Evolutionary conservation across 2,329 filamentous ascomycete species (phyloP), one percentile per base, ranked within the genome.

Genomic region (Diaporthe destruens): DNA sequence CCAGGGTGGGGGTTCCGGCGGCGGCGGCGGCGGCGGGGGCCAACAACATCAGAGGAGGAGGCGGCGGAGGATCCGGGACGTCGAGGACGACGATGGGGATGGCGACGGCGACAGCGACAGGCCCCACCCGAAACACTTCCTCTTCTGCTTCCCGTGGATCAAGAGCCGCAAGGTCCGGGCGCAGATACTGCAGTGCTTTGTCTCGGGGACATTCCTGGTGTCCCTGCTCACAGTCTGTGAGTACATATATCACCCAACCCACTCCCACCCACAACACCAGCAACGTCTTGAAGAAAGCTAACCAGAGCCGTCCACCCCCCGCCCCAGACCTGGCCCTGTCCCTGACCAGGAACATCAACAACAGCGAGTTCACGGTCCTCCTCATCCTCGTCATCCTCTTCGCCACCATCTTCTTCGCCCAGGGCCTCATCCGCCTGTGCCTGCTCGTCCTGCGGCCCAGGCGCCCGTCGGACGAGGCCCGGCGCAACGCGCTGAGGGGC

Each of bases 321-420:
- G 29, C 57, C 3, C n/a, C 59, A 96, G 94, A 96, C 80, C 87
- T 97, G 75, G 89, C 89, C 6, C 87, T 97, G 56, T 89, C 91
- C 25, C 85, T 95, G 56, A 91, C 92, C 3, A 86, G 89, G 74
- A 88, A 88, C 53, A 86, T 90, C 74, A 84, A 88, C 66, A 89
- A 88, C 54, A 89, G 89, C 80, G 92, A 94, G 81, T 92, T 97
- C 78, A 93, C 94, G 77, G 89, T 97, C 73, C 85, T 97, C 69
- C 87, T 97, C 73, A 91, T 97, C 71, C 87, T 98, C 69, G 86
- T 95, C 75, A 91, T 97, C 72, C 83, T 97, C 67, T 85, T 92
- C 68, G 88, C 92, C 44, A 91, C 92, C 2, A 89, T 96, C 76
- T 90, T 97, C 82, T 96, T 97, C 85, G 92, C 90, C 78, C 94